phyloP scores from a whole-genome alignment of 305 asterid species.

The Fraxinus ornus region DNA sequence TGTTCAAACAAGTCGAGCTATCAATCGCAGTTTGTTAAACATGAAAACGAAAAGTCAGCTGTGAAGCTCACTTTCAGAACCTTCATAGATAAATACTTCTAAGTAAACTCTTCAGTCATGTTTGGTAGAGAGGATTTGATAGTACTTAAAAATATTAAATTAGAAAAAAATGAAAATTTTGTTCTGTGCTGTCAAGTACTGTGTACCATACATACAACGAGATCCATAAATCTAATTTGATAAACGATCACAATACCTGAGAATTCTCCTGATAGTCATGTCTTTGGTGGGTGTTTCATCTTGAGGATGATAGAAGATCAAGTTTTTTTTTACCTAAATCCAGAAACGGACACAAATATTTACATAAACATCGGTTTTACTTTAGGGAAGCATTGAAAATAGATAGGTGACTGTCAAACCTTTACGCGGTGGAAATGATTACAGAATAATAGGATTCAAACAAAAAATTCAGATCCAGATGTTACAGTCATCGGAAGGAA shows the following conservation, averaged over 20 bases:
- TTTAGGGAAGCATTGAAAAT: not conserved
- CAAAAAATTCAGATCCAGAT: not conserved
- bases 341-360: not conserved
- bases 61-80: not conserved
- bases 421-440: not conserved
- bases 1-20: not conserved
- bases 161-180: not conserved
- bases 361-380: not conserved
- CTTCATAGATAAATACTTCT: not conserved
- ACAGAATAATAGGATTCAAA: not conserved
- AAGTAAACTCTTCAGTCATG: not conserved
- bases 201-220: not conserved
- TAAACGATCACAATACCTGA: slow-evolving; percentile 36
- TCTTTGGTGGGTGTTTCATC: slow-evolving; percentile 43
- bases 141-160: not conserved
- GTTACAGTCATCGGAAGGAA: not conserved
- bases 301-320: slow-evolving; percentile 42
- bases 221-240: not conserved
- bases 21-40: not conserved
- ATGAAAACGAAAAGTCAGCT: not conserved
- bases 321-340: slow-evolving; percentile 35
- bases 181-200: not conserved
- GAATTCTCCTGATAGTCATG: slow-evolving; percentile 60
- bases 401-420: not conserved
- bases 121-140: not conserved